Percentiles rank a stretch among this genome's conserved stretches.
Conservation (phyloP, 306 rosid species). For the Cucurbita pepo region DNA sequence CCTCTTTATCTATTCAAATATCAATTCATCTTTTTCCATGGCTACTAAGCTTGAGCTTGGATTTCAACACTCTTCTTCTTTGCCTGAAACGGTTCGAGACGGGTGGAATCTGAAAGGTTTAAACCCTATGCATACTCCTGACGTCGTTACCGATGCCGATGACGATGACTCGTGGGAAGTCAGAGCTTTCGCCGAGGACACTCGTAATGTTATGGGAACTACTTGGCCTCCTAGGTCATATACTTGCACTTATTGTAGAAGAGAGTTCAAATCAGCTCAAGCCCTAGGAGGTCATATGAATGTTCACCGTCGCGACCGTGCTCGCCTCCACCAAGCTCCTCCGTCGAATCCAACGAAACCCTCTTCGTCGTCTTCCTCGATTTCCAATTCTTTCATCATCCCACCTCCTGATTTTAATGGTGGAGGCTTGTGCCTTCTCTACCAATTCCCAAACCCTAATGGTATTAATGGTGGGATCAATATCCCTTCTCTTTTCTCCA, state of each 20-base stretch:
- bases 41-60: slow-evolving; percentile 64
- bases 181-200: slow-evolving; percentile 80
- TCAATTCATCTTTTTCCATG: slow-evolving; percentile 37
- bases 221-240: slow-evolving; percentile 97
- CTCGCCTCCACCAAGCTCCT: slow-evolving; percentile 54
- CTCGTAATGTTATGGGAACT: slow-evolving; percentile 54
- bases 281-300: slow-evolving; percentile 99
- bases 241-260: slow-evolving; percentile 65
- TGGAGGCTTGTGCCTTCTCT: slow-evolving; percentile 49
- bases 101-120: not conserved
- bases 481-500: slow-evolving; percentile 30
- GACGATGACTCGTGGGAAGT: slow-evolving; percentile 94
- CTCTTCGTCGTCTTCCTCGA: not conserved
- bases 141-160: slow-evolving; percentile 27
- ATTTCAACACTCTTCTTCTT: slow-evolving; percentile 13
- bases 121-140: slow-evolving; percentile 38
- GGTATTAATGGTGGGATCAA: not conserved
- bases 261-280: slow-evolving; percentile 87
- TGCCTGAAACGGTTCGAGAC: not conserved
- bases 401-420: slow-evolving; percentile 45
- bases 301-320: slow-evolving; percentile 97
- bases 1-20: slow-evolving; percentile 37
- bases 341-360: not conserved
- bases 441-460: slow-evolving; percentile 64
- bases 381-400: slow-evolving; percentile 12